Base-by-base conservation (phyloP, 208 protist genomes). In the Trypanosoma avium region DNA sequence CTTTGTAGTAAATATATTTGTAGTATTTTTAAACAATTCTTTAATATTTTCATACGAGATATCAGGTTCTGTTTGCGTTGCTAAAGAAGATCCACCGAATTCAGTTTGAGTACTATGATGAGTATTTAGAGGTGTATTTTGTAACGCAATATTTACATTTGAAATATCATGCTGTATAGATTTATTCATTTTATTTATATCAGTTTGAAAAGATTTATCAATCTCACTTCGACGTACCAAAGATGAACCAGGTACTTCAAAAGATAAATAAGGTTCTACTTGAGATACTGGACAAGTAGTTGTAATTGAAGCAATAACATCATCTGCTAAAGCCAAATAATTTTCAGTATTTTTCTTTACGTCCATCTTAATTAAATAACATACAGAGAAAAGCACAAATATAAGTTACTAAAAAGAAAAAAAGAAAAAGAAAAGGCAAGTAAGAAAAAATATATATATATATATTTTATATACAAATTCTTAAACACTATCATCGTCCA, bases 291-390 rank as follows among this genome's bases (percentile, higher is more conserved):
- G 7, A 24, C 9, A 35, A 36, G 4, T 12, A 58, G 5, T 22
- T 19, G 22, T 32, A 27, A 70, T 48, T n/a, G 55, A 70, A 19
- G 65, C 38, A 36, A 70, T 52, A n/a, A 70, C 56, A 27, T 70
- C 55, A 48, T 70, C 65, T 6, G 56, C 65, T 50, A 70, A 35
- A 26, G 65, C 53, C n/a, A 70, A 42, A 6, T 63, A 45, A 57
- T 26, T 70, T 33, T 70, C 47, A 8, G 65, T 70, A 5, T 55
- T 47, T 29, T 33, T 57, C 36, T 27, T 56, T 30, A 70, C 38
- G 27, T 43, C 48, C 56, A 63, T 70, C 38, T 24, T 45, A 36
- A 45, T 52, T 35, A 40, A 33, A 21, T 53, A 53, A 53, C 1
- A 19, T 19, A 35, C 1, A 9, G 46, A 52, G 7, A 4, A 30